Evolutionary conservation across 2,329 filamentous ascomycete species (phyloP), one percentile per base, ranked within the genome.

Genomic region (Aphanocladium album): DNA sequence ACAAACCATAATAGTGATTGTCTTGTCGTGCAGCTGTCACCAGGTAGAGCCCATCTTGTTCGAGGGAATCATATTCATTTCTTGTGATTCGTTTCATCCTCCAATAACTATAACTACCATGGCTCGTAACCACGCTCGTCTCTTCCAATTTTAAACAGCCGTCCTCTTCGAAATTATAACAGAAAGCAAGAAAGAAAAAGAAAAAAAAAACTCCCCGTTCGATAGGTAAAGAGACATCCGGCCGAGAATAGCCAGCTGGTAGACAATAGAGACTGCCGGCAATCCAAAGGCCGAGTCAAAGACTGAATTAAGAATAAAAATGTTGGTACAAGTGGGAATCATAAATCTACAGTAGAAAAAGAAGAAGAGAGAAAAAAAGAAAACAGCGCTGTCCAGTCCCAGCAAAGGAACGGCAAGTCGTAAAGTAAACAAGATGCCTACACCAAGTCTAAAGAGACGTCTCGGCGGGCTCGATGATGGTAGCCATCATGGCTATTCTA

Each of bases 331-430:
- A 35, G 41, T 60, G 57, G 57, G 57, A 53, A 53, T 53, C 57
- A 47, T 62, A 66, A 62, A 56, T 57, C 55, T 49, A 60, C 57
- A 54, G 64, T 59, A 45, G 45, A 59, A 41, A 27, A 37, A 61
- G 39, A 27, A 50, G 51, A 57, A 49, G 46, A 14, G 23, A 2
- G 45, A 59, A 41, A 27, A 37, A 61, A 45, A 27, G 46, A 54
- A 57, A 49, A 49, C 37, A 61, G 39, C 35, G 39, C 52, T 30
- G 39, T 33, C 39, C 27, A 19, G 51, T 33, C 41, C 19, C 7
- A 12, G 23, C 8, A 46, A 11, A 35, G 23, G 27, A 3, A 11
- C 27, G 35, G 23, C 27, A 57, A 53, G 12, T 27, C 30, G 27
- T 27, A 41, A 39, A 30, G 19, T 19, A 57, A 16, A 21, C 3